Evolutionary conservation across 805 yeast genomes (phyloP), one percentile per base, ranked within the genome.

Genomic region (Cephaloascus albidus): DNA sequence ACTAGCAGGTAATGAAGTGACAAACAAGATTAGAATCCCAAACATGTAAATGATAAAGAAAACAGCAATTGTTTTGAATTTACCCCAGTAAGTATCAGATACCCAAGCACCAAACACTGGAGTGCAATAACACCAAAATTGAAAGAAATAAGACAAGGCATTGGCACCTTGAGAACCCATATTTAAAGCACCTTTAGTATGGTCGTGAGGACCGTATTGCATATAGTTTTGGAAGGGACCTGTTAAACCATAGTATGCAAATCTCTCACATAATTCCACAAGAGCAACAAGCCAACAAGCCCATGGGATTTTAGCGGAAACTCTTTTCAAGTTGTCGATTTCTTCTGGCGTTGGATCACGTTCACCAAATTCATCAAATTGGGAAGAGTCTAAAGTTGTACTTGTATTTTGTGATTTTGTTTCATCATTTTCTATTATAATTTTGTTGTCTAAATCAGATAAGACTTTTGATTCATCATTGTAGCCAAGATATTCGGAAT

Each of bases 201-300:
- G 35, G 44, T 58, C 65, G 36, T 49, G 35, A 47, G 39, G 57
- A 31, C 57, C 54, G 44, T 75, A 63, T 57, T 81, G 85, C 81
- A 85, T 81, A 59, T 82, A 84, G 63, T 85, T 85, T 62, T 76
- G 82, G 63, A 85, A 78, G 5, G 86, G 83, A 42, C 85, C 83
- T 36, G 80, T 71, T 43, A 82, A 64, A 53, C 94, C 93, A 51
- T 85, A 85, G 65, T 79, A 85, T 10, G 90, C 72, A 55, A 85
- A 84, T 48, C 95, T 74, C 60, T 85, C 95, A 36, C 89, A 75
- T 45, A 85, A 74, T 62, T 85, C 94, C 33, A 85, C 85, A 35
- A 84, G 42, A 12, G 81, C 81, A 33, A 78, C 81, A 37, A 74
- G 62, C 76, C 77, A 78, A 46, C 78, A 75, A n/a, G 77, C 57